Percentiles rank a stretch among this genome's conserved stretches.
phyloP scores from a whole-genome alignment of 31 red algal genomes.

The Endocladia muricata region DNA sequence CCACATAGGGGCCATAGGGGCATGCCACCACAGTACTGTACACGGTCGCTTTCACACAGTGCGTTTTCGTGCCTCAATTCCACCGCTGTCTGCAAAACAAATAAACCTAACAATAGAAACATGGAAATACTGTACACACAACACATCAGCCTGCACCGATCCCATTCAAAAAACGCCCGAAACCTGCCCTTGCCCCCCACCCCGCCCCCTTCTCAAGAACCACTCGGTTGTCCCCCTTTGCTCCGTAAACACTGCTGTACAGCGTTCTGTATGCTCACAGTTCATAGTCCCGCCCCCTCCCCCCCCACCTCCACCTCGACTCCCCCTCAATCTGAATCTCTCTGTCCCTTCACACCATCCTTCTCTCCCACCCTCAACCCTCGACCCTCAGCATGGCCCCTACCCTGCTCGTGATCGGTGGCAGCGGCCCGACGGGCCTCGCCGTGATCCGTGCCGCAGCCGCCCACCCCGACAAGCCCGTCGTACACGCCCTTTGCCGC shows the following conservation, averaged over 20 bases:
- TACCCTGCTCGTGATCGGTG: conserved; percentile 10
- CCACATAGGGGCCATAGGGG: too few relatives aligned
- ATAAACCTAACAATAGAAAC: background rate
- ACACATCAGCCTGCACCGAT: background rate
- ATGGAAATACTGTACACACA: background rate
- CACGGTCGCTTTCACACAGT: too few relatives aligned
- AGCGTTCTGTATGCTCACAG: too few relatives aligned
- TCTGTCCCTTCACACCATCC: background rate
- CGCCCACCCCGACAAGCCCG: background rate
- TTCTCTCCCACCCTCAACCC: background rate
- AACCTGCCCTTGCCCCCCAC: background rate
- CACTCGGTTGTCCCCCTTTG: too few relatives aligned
- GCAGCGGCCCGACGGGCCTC: background rate
- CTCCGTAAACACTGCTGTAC: too few relatives aligned
- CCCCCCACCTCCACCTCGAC: background rate
- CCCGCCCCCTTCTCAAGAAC: background rate
- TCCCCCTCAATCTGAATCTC: background rate
- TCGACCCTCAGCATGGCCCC: background rate
- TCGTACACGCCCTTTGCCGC: conserved; percentile 17
- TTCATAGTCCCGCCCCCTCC: background rate
- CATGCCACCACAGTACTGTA: too few relatives aligned
- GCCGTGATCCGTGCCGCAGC: conserved; percentile 4
- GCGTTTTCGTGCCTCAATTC: too few relatives aligned
- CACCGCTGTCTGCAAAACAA: conserved; percentile 2
- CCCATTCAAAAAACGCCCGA: background rate